Conservation (phyloP, 2,329 filamentous ascomycete species). For the Aspergillus aculeatinus region DNA sequence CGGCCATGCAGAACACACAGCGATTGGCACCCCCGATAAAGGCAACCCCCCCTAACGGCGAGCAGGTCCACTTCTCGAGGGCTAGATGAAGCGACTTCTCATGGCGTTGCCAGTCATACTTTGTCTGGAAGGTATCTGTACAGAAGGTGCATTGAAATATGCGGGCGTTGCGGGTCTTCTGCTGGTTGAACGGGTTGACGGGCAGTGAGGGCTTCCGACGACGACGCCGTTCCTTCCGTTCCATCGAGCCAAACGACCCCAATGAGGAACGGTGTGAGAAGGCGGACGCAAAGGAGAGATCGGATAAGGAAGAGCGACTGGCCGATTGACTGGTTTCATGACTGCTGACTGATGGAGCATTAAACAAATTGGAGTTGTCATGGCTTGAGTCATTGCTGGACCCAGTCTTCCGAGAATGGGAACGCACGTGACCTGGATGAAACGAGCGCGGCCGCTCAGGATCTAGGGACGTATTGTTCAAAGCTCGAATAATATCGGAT, state of each 20-base stretch:
- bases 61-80: constrained; percentile 60
- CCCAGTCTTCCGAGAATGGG: constrained; percentile 39
- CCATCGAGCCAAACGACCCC: constrained; percentile 57
- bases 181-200: constrained; percentile 40
- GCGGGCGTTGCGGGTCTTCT: constrained; percentile 44
- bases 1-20: constrained; percentile 59
- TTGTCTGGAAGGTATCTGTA: constrained; percentile 56
- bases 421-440: constrained; percentile 34
- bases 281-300: constrained; percentile 56
- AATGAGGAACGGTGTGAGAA: constrained; percentile 57
- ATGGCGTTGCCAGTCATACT: constrained; percentile 61
- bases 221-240: constrained; percentile 59
- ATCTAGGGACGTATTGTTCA: constrained; percentile 46
- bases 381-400: constrained; percentile 55
- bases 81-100: constrained; percentile 59
- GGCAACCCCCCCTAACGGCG: constrained; percentile 56
- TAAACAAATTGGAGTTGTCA: constrained; percentile 52
- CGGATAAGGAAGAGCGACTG: constrained; percentile 53
- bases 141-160: constrained; percentile 61
- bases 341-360: constrained; percentile 54
- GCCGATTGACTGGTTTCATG: constrained; percentile 55
- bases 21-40: constrained; percentile 51
- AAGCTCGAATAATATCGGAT: constrained; percentile 63
- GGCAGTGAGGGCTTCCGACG: constrained; percentile 50
- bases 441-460: constrained; percentile 31